Evolutionary conservation across 176 grass and related monocot genomes (phyloP), one percentile per base, ranked within the genome.

Genomic region (Eremochloa ophiuroides): DNA sequence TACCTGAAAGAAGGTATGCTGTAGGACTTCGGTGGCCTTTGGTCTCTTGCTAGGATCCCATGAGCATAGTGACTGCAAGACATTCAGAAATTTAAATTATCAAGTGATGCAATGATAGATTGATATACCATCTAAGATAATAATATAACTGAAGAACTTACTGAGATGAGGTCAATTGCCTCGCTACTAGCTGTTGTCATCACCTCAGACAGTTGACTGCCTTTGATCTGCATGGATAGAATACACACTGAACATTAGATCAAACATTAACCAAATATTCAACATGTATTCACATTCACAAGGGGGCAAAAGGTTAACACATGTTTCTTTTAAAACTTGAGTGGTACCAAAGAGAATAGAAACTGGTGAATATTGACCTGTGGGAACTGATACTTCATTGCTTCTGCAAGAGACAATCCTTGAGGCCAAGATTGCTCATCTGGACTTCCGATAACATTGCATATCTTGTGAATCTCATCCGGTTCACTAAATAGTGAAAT

Each of bases 31-130:
- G 44, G 89, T 73, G 26, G 97, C 93, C 81, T 93, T 99, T 46
- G 93, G 97, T 88, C 97, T 95, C 69, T 91, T 93, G 79, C 81
- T 75, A 84, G 97, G 93, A 82, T 99, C 91, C 97, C 97, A 99
- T 20, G 91, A 87, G 78, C 97, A 99, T 35, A 99, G 80, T 62
- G 80, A 90, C 97, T 99, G 50, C 39, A 84, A 74, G 39, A 83
- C 73, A 28, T 58, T 47, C 39, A 37, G 16, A 30, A 34, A 68
- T 71, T 10, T 68, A 41, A 29, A 41, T 40, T 71, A 78, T 47
- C 5, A 66, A 63, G 53, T 41, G 46, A 65, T 22, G 6, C 18
- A 58, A 80, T 22, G n/a, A 31, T 18, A 22, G 42, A 31, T 11
- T 37, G 20, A 78, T 64, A 85, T 33, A 40, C 8, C 7, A 66